Base-by-base conservation (phyloP, 345 rosid genomes). In the Lepidium aucheri region DNA sequence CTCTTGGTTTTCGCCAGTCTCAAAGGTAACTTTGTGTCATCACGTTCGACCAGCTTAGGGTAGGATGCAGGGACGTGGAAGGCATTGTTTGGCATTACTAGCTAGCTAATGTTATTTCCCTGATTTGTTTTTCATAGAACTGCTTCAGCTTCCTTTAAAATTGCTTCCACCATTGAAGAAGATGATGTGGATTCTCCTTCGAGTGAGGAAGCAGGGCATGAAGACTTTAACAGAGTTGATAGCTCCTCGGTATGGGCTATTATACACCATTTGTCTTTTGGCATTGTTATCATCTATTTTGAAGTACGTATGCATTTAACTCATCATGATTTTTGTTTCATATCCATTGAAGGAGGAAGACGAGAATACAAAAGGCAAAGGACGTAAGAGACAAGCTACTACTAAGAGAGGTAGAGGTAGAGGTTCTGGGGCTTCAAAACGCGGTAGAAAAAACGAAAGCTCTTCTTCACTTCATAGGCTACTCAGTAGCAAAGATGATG, bases 181-280 rank as follows among this genome's bases (percentile, higher is more conserved):
- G 96, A 88, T 42, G 78, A 82, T 68, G 78, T 85, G 43, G 91
- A 84, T 64, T 84, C 92, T 67, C 86, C 86, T 77, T 88, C 99
- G 62, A 88, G 97, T 70, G 89, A 88, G 68, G 97, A 85, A 71
- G 82, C 72, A 39, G 83, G 75, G 53, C 77, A 75, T 50, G 53
- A 76, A 72, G 79, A 17, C 58, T 72, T 64, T 40, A 79, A 84
- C 72, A 85, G 81, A 65, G 75, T 72, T 65, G 80, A 70, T 46
- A 79, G 79, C 73, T 78, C 83, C 77, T 86, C 85, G 82, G 96
- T 93, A 83, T 70, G 84, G 52, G 72, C 69, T 39, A 41, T 11
- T 50, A n/a, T n/a, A n/a, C 57, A 36, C 15, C 0, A n/a, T 36
- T 36, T 44, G 28, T 26, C 36, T 59, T 9, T 28, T 14, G 65